Evolutionary conservation across 169 alveolate genomes (phyloP).

Genomic region (Eimeria mitis): DNA sequence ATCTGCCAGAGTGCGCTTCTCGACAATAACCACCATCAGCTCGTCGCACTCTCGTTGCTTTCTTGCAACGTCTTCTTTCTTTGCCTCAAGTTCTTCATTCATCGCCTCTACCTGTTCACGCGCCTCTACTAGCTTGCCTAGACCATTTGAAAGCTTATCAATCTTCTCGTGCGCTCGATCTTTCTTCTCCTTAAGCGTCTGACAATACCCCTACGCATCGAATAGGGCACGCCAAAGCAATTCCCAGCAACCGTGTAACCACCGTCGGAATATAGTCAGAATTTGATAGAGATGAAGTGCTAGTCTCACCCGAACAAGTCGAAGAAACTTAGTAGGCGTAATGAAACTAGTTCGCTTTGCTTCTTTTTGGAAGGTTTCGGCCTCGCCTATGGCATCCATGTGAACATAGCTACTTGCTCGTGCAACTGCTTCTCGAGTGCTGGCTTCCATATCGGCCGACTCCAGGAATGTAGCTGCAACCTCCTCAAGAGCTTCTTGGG

Average conservation of each 20-base stretch:
- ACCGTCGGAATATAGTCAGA: not conserved
- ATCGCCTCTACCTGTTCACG: slow-evolving; percentile 94
- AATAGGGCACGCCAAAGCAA: not conserved
- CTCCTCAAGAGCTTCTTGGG: slow-evolving; percentile 96
- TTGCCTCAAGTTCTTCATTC: slow-evolving; percentile 92
- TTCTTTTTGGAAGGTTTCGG: slow-evolving; percentile 89
- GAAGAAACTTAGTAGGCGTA: slow-evolving; percentile 97
- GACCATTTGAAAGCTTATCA: slow-evolving; percentile 94
- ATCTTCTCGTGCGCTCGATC: slow-evolving; percentile 93
- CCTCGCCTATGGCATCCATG: slow-evolving; percentile 88
- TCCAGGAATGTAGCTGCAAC: slow-evolving; percentile 95
- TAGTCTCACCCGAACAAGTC: slow-evolving; percentile 88
- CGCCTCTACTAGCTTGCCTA: slow-evolving; percentile 95
- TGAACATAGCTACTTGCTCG: slow-evolving; percentile 93
- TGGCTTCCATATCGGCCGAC: slow-evolving; percentile 86
- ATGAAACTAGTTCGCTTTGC: slow-evolving; percentile 95
- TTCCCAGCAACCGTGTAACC: not conserved
- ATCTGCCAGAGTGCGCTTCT: slow-evolving; percentile 93
- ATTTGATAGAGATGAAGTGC: not conserved
- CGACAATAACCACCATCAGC: slow-evolving; percentile 91
- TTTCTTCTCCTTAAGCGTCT: slow-evolving; percentile 87
- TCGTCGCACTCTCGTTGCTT: slow-evolving; percentile 95
- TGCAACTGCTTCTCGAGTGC: slow-evolving; percentile 89
- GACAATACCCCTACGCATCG: slow-evolving; percentile 33
- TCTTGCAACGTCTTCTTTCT: slow-evolving; percentile 93